Conservation (phyloP, 768 basidiomycete species). For the Hydnum rufescens region DNA sequence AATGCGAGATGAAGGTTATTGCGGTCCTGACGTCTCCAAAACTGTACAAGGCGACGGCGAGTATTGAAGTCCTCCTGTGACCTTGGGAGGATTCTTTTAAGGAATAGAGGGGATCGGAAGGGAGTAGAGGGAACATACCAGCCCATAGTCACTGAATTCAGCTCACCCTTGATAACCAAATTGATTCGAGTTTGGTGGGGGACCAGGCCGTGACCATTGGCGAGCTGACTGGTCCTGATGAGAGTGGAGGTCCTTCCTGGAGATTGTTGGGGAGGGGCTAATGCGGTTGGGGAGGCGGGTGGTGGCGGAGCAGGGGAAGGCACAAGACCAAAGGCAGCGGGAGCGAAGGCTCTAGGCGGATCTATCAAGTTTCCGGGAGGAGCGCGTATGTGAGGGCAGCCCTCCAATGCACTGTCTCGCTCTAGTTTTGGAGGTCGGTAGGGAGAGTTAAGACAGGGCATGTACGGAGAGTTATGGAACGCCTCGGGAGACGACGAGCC, state of each 20-base stretch:
- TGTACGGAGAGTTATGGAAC: too few relatives aligned
- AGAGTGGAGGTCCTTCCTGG: background rate
- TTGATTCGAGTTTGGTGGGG: constrained; percentile 12
- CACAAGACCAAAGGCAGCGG: too few relatives aligned
- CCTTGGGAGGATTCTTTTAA: constrained; percentile 11
- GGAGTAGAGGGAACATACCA: constrained; percentile 16
- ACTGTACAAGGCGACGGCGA: constrained; percentile 23
- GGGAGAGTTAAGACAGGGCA: too few relatives aligned
- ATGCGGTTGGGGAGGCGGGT: too few relatives aligned
- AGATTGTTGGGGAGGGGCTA: too few relatives aligned
- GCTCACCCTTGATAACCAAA: constrained; percentile 19
- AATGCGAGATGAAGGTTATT: constrained; percentile 21
- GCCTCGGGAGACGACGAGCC: too few relatives aligned
- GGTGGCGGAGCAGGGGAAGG: too few relatives aligned
- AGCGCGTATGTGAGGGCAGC: too few relatives aligned
- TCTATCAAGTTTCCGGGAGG: too few relatives aligned
- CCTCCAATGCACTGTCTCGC: too few relatives aligned
- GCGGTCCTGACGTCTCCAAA: constrained; percentile 24
- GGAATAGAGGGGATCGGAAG: background rate
- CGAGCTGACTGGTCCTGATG: background rate
- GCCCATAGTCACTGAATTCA: constrained; percentile 22
- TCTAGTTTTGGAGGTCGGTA: too few relatives aligned
- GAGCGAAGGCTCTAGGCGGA: too few relatives aligned
- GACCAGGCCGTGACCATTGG: background rate
- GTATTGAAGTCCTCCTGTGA: constrained; percentile 22